These are phyloP conservation scores for Sordaria brevicollis DNA, from an alignment of 495 filamentous ascomycete genomes.

Conservation along the genomic window DNA sequence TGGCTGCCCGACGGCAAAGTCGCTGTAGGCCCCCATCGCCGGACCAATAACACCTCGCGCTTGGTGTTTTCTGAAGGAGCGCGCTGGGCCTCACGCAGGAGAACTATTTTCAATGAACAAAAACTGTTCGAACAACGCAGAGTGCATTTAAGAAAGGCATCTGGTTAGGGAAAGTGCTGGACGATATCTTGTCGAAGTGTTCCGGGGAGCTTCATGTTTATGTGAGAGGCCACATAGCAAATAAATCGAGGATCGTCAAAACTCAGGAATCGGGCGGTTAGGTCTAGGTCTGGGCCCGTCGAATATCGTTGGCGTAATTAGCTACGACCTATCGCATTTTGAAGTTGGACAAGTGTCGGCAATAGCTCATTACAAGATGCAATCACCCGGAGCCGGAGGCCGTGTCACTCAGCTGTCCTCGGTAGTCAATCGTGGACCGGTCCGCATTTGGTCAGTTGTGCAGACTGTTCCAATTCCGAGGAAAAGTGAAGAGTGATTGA, in stretches of 20 bases:
- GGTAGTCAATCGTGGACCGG: background rate
- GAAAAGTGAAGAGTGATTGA: background rate
- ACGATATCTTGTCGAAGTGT: background rate
- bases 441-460: background rate
- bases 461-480: background rate
- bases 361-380: background rate
- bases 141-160: background rate
- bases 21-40: background rate
- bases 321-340: background rate
- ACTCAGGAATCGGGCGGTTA: background rate
- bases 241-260: background rate
- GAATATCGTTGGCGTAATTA: too few species aligned
- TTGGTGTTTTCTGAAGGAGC: background rate
- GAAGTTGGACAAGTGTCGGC: background rate
- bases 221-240: background rate
- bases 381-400: background rate
- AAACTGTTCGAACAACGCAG: background rate
- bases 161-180: too few species aligned
- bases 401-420: background rate
- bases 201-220: background rate
- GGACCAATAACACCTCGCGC: background rate
- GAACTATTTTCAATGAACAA: background rate
- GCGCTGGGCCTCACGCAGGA: background rate
- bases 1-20: background rate
- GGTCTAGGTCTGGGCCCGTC: background rate